These are phyloP conservation scores for Isoetes taiwanensis DNA, from an alignment of 75 land plant genomes.

Conservation along the genomic window DNA sequence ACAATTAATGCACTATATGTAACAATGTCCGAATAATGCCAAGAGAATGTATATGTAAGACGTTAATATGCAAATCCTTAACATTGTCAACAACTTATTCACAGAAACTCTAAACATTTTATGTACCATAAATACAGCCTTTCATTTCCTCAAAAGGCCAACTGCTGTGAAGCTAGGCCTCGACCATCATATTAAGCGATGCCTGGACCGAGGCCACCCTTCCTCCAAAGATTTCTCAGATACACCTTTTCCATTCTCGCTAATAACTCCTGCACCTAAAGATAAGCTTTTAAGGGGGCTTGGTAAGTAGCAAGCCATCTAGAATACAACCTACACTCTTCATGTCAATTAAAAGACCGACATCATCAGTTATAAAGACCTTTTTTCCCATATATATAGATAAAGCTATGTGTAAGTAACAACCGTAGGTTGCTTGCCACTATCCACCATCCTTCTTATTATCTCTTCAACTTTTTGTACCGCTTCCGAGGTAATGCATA, in stretches of 20 bases:
- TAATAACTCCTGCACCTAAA: slow-evolving; percentile 39
- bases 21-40: slow-evolving; percentile 54
- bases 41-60: slow-evolving; percentile 51
- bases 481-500: slow-evolving; percentile 42
- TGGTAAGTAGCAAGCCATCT: slow-evolving; percentile 24
- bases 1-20: slow-evolving; percentile 83
- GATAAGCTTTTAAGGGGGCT: slow-evolving; percentile 44
- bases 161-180: slow-evolving; percentile 41
- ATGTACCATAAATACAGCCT: slow-evolving; percentile 34
- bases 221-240: slow-evolving; percentile 41
- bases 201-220: slow-evolving; percentile 37
- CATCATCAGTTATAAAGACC: slow-evolving; percentile 36
- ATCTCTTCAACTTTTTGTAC: slow-evolving; percentile 31
- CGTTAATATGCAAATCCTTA: slow-evolving; percentile 71
- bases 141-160: slow-evolving; percentile 59
- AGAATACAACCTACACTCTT: slow-evolving; percentile 19
- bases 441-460: slow-evolving; percentile 41
- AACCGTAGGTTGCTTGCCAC: slow-evolving; percentile 36
- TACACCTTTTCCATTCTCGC: slow-evolving; percentile 41
- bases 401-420: slow-evolving; percentile 32
- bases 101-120: slow-evolving; percentile 40
- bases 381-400: slow-evolving; percentile 46
- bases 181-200: slow-evolving; percentile 41
- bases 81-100: slow-evolving; percentile 59
- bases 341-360: slow-evolving; percentile 28